A percentile compares a stretch with the other conserved stretches of the same genome.
These are phyloP conservation scores for Schizophyllum amplum DNA, from an alignment of 1,284 basidiomycete genomes.

Conservation along the genomic window DNA sequence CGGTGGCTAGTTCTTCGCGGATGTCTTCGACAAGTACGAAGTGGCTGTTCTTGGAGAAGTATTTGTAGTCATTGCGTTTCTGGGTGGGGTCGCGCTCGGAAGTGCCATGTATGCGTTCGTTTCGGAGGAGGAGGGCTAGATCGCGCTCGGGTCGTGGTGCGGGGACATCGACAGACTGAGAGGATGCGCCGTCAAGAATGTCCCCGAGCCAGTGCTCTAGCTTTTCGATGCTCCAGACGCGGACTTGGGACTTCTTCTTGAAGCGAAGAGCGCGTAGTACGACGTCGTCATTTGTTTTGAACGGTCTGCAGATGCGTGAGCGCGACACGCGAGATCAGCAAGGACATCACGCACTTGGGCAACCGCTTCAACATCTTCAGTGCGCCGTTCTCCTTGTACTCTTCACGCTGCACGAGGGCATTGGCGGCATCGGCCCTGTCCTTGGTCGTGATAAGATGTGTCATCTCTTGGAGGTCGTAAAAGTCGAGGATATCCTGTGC, in stretches of 20 bases:
- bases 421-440: background rate
- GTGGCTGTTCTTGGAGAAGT: conserved; percentile 74
- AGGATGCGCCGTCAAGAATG: conserved; percentile 35
- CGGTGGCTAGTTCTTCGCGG: conserved; percentile 67
- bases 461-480: background rate
- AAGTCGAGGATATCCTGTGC: background rate
- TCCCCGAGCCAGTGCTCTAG: conserved; percentile 66
- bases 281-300: conserved; percentile 14
- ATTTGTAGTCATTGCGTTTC: conserved; percentile 81
- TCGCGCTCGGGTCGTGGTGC: conserved; percentile 23
- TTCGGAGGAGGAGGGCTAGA: conserved; percentile 68
- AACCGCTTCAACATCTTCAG: background rate
- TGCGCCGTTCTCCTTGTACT: background rate
- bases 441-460: background rate
- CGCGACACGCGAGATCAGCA: background rate
- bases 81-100: conserved; percentile 89
- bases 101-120: conserved; percentile 84
- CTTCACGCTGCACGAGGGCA: background rate
- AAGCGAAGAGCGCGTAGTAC: conserved; percentile 3
- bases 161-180: conserved; percentile 18
- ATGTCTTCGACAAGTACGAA: conserved; percentile 93
- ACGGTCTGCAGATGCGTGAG: conserved; percentile 18
- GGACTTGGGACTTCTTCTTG: conserved; percentile 21
- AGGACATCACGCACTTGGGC: background rate
- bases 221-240: conserved; percentile 49